Conservation (phyloP, 257 asterid genomes). For the Lavandula angustifolia region DNA sequence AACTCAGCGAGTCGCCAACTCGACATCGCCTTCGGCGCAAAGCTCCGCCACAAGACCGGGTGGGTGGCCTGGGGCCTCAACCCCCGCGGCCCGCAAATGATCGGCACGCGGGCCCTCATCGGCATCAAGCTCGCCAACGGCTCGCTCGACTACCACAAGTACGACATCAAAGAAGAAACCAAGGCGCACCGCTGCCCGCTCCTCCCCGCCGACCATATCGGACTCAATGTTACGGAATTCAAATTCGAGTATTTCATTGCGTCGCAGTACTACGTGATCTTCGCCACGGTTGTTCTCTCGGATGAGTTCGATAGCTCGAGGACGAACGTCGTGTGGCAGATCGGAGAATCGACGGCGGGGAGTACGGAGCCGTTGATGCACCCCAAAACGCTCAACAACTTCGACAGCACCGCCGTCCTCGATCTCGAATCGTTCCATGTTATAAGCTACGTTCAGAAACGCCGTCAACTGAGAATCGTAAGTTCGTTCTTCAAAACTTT, state of each 20-base stretch:
- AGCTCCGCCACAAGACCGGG: slow-evolving; percentile 31
- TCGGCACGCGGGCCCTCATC: slow-evolving; percentile 59
- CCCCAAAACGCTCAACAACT: slow-evolving; percentile 34
- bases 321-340: slow-evolving; percentile 54
- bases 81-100: slow-evolving; percentile 49
- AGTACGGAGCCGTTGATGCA: slow-evolving; percentile 42
- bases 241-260: neutral
- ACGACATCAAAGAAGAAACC: slow-evolving; percentile 39
- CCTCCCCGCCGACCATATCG: slow-evolving; percentile 31
- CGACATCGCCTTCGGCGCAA: slow-evolving; percentile 49
- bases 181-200: slow-evolving; percentile 48
- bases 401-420: slow-evolving; percentile 42
- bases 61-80: slow-evolving; percentile 85
- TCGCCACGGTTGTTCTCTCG: slow-evolving; percentile 44
- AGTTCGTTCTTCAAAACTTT: slow-evolving; percentile 4
- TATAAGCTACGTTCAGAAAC: slow-evolving; percentile 15
- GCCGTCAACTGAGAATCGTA: slow-evolving; percentile 40
- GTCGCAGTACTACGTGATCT: slow-evolving; percentile 32
- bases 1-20: slow-evolving; percentile 31
- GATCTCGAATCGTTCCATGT: slow-evolving; percentile 32
- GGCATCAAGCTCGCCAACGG: slow-evolving; percentile 41
- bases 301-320: slow-evolving; percentile 31
- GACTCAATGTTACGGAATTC: slow-evolving; percentile 30
- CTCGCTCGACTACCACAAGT: slow-evolving; percentile 18
- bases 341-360: slow-evolving; percentile 37